Evolutionary conservation across 768 basidiomycete species (phyloP), one percentile per base, ranked within the genome.

Genomic region (Tulasnella sp.): DNA sequence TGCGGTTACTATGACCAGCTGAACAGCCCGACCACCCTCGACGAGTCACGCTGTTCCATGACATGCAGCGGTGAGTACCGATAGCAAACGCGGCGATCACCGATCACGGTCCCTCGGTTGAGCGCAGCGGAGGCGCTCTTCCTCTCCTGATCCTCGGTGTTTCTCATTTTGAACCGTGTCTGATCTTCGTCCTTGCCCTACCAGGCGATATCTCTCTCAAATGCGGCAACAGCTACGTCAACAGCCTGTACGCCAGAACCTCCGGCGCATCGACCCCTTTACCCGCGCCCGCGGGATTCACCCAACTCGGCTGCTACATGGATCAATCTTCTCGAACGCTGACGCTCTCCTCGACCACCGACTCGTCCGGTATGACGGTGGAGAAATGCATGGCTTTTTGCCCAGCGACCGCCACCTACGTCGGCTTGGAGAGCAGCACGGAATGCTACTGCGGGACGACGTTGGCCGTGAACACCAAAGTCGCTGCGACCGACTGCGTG

Each of bases 391-490:
- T 29, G 18, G 40, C 72, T 5, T 73, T 40, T 20, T 73, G 72
- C 40, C 37, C 40, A 5, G 20, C 72, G 18, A 73, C 39, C 23
- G 40, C 40, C 39, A 44, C 72, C 11, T 73, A 73, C 40, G 40
- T 23, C 39, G 78, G 78, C 5, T 67, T 73, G 16, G 78, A 79
- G 46, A 67, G 13, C 35, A 35, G 32, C 2, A 67, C 37, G 11
- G 57, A 75, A 70, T 79, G 78, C 48, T 79, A 40, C 26, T 79
- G 78, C 55, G 42, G 46, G 6, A 75, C 61, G 20, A 29, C 15
- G 11, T 20, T 75, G 32, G 26, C 74, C 15, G 57, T 20, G 15
- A 48, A 55, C 42, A 23, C 29, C 48, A 71, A 23, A 23, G 39
- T 37, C 37, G 13, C 78, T 20, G 74, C 74, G 35, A 79, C 32